These are phyloP conservation scores for Ascomycota sp. DNA, from an alignment of 2,329 filamentous ascomycete species.

Conservation along the genomic window DNA sequence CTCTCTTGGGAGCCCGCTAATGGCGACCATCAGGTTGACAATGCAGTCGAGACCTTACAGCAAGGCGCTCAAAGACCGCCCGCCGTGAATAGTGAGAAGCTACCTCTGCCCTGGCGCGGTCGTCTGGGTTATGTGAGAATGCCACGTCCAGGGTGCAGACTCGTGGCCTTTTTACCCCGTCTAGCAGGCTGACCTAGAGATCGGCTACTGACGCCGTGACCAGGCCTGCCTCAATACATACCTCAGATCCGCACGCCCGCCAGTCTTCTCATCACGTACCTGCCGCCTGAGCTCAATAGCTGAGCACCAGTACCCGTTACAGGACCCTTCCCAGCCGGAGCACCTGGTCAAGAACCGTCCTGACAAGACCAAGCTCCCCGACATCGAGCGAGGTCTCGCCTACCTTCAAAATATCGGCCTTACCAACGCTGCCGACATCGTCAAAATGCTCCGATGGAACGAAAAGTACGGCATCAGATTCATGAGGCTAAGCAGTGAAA, in stretches of 20 bases:
- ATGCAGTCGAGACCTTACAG: constrained; percentile 8
- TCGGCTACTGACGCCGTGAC: constrained; percentile 1
- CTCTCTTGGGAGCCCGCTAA: background rate
- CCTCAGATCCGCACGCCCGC: constrained; percentile 54
- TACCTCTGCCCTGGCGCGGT: constrained; percentile 80
- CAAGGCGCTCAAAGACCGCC: constrained; percentile 35
- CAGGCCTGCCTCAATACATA: constrained; percentile 84
- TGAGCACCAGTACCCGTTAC: constrained; percentile 65
- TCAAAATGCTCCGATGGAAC: constrained; percentile 80
- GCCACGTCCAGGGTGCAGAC: background rate
- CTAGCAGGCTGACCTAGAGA: background rate
- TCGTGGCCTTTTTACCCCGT: background rate
- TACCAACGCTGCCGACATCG: constrained; percentile 61
- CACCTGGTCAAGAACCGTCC: constrained; percentile 73
- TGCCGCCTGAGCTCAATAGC: constrained; percentile 79
- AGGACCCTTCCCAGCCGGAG: constrained; percentile 51
- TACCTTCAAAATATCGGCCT: constrained; percentile 61
- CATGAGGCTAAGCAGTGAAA: constrained; percentile 77
- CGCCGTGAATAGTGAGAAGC: constrained; percentile 57
- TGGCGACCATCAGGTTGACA: background rate
- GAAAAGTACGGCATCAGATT: constrained; percentile 81
- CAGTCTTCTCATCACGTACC: constrained; percentile 76
- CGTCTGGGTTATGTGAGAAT: constrained; percentile 59
- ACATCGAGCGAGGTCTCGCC: constrained; percentile 40
- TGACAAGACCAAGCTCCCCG: constrained; percentile 46